phyloP scores from a whole-genome alignment of 495 filamentous ascomycete genomes.

The Tuber melanosporum region DNA sequence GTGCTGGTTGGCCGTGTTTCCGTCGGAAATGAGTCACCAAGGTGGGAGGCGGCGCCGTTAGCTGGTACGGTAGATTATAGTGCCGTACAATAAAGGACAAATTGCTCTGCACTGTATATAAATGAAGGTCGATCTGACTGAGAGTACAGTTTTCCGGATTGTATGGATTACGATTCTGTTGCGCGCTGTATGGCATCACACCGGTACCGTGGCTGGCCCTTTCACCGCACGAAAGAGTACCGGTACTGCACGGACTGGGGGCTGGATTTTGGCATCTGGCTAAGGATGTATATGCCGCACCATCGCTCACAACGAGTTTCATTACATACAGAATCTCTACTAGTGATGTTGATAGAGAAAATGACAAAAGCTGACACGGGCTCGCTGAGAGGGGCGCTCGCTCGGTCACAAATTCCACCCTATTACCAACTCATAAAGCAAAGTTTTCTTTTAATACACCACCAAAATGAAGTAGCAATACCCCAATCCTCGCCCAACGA shows the following conservation, averaged over 20 bases:
- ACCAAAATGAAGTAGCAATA: background rate
- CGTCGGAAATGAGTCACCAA: background rate
- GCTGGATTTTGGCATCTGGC: background rate
- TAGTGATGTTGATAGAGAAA: background rate
- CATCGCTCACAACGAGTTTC: background rate
- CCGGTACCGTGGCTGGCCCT: background rate
- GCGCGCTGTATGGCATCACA: background rate
- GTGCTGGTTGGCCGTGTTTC: background rate
- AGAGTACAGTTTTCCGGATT: background rate
- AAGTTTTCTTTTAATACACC: background rate
- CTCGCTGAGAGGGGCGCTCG: background rate
- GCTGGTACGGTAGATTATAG: background rate
- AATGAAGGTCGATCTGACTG: background rate
- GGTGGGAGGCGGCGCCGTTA: background rate
- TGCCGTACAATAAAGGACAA: background rate
- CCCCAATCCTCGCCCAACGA: background rate
- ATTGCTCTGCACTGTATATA: background rate
- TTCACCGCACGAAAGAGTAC: background rate
- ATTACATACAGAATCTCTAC: slow-evolving; percentile 2
- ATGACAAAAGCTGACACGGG: background rate
- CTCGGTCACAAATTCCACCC: background rate
- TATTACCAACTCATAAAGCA: background rate
- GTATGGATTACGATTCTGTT: background rate
- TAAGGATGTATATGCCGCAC: background rate
- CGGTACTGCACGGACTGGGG: background rate